These are phyloP conservation scores for Septoria petroselini DNA, from an alignment of 2,329 filamentous ascomycete species.

Conservation along the genomic window DNA sequence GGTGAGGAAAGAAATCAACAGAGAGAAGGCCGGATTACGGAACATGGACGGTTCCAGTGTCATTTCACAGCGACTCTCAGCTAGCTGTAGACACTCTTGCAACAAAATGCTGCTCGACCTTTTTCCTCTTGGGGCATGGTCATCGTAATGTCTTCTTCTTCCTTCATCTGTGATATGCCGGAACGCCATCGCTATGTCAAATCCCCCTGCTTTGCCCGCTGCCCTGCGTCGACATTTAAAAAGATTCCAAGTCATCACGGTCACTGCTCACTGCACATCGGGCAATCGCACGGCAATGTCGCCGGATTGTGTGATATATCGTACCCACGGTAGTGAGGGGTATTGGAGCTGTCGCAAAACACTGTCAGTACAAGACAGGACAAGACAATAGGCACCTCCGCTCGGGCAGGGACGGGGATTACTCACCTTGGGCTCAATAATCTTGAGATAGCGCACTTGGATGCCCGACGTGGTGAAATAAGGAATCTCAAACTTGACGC, in stretches of 20 bases:
- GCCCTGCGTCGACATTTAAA: too few relatives aligned
- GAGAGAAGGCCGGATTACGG: too few relatives aligned
- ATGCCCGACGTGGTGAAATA: slow-evolving; percentile 99
- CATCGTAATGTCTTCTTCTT: not conserved
- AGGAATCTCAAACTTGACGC: slow-evolving; percentile 99
- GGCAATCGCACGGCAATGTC: slow-evolving; percentile 93
- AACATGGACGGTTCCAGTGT: too few relatives aligned
- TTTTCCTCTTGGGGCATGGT: too few relatives aligned
- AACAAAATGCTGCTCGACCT: too few relatives aligned
- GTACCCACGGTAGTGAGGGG: slow-evolving; percentile 92
- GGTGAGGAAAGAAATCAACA: too few relatives aligned
- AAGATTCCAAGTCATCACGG: too few relatives aligned
- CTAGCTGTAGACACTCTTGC: too few relatives aligned
- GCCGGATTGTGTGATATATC: slow-evolving; percentile 97
- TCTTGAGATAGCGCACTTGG: slow-evolving; percentile 97
- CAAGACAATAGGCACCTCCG: slow-evolving; percentile 15
- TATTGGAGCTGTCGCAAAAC: slow-evolving; percentile 84
- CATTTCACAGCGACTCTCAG: too few relatives aligned
- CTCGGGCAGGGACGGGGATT: not conserved
- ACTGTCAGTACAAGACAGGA: slow-evolving; percentile 7
- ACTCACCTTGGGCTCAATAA: slow-evolving; percentile 93
- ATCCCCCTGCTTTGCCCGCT: slow-evolving; percentile 5
- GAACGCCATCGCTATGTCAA: slow-evolving; percentile 16
- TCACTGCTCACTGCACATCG: slow-evolving; percentile 56
- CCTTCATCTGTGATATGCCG: not conserved